Conservation (phyloP, 768 basidiomycete genomes). For the Kwoniella sp. region DNA sequence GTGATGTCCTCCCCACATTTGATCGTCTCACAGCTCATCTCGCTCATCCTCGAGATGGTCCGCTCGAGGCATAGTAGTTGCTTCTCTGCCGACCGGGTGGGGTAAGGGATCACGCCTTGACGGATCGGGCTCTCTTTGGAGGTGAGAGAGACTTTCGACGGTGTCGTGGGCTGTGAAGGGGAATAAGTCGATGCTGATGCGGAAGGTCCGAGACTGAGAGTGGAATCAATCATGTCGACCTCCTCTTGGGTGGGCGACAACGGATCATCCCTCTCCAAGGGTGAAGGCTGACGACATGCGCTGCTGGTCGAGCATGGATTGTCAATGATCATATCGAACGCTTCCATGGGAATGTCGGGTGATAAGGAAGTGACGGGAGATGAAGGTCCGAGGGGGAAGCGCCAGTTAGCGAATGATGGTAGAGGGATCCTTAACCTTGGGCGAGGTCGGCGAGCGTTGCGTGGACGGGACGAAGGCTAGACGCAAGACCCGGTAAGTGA, state of each 20-base stretch:
- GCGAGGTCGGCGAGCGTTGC: no score
- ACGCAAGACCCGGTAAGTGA: no score
- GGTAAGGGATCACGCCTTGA: no score
- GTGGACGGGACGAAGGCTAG: no score
- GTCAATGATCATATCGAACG: conserved; percentile 21
- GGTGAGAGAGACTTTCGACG: no score
- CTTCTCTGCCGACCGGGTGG: neutral
- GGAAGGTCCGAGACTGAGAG: no score
- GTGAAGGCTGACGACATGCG: no score
- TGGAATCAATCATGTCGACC: neutral
- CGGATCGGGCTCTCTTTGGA: no score
- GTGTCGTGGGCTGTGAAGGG: no score
- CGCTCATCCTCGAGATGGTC: conserved; percentile 3
- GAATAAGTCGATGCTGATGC: no score
- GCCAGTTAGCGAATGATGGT: conserved; percentile 21
- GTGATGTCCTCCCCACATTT: conserved; percentile 10
- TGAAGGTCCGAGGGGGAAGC: conserved; percentile 34
- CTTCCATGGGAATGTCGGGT: conserved; percentile 28
- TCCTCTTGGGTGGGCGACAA: neutral
- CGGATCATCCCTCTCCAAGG: neutral
- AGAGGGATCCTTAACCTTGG: conserved; percentile 12
- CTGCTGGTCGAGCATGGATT: conserved; percentile 32
- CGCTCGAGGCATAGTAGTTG: conserved; percentile 7
- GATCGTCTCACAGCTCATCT: conserved; percentile 15
- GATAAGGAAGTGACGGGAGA: conserved; percentile 32